Base-by-base conservation (phyloP, 306 rosid species). In the Adenanthera pavonina region DNA sequence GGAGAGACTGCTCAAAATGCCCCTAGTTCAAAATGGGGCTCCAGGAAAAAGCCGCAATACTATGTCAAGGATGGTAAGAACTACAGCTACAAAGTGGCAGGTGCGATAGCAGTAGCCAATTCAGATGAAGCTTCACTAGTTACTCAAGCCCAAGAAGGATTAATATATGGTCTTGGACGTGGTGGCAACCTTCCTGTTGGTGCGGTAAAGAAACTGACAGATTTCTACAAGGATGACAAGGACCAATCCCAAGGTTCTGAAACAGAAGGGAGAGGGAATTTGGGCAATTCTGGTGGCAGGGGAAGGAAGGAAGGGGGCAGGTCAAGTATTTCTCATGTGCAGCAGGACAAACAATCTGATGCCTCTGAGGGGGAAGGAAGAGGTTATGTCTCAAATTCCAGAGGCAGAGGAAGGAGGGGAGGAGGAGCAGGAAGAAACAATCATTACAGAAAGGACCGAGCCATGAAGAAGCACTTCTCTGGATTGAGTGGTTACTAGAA, bases 61-160 rank as follows among this genome's bases (percentile, higher is more conserved):
- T 94, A 89, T 79, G 99, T 93, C 77, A 96, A 92, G 88, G 99
- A 96, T 79, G 99, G 98, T 77, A 96, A 96, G 85, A 96, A 96
- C 69, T 96, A 96, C 89, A 94, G 98, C 85, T 96, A 94, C 90
- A 96, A 94, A 82, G 97, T 94, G 78, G 92, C 91, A 61, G 99
- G 98, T 81, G 85, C 98, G 6, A 35, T 93, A 56, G 99, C 97
- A 2, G 99, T 92, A 85, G 91, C 97, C 76, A 96, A 94, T 82
- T 83, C 86, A 33, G 84, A 78, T 30, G 99, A 96, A 85, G 99
- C 98, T 51, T 86, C 97, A 7, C 68, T 92, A 40, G 41, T 96
- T 35, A 76, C 82, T 34, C 89, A 85, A 80, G 92, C 92, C 73
- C 94, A 91, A 69, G 25, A 59, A 54, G 99, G 94, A 75, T 68